These are phyloP conservation scores for Coemansia sp. DNA, from an alignment of 192 early-diverging fungal genomes.

Conservation along the genomic window DNA sequence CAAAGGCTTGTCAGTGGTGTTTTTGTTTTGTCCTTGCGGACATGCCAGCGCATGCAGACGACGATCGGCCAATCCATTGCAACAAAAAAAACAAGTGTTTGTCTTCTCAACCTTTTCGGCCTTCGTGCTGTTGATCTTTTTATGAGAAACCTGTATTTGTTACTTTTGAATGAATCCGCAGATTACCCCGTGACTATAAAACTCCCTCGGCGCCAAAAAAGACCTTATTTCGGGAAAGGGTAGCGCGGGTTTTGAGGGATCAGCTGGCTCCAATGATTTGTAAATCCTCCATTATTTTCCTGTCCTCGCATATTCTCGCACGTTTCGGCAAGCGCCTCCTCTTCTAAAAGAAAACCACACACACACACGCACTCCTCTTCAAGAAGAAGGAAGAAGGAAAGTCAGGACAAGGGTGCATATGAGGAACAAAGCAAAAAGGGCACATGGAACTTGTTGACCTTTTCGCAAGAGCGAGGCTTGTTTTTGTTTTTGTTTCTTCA, in stretches of 20 bases:
- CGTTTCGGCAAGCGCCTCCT: constrained; percentile 4
- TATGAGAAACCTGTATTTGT: neutral
- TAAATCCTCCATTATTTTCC: constrained; percentile 1
- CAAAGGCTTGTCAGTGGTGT: too few relatives aligned
- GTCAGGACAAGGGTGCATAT: constrained; percentile 5
- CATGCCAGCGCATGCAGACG: neutral
- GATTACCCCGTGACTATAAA: neutral
- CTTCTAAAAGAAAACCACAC: constrained; percentile 1
- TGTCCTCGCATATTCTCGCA: neutral
- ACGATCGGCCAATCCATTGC: neutral
- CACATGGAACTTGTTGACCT: constrained; percentile 9
- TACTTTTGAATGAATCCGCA: neutral
- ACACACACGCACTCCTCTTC: too few relatives aligned
- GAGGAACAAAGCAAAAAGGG: constrained; percentile 1
- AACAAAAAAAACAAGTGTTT: neutral
- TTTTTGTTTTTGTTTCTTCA: constrained; percentile 3
- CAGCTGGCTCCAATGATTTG: neutral
- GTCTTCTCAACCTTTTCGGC: neutral
- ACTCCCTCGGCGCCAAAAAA: neutral
- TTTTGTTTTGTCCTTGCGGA: neutral
- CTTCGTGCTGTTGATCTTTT: constrained; percentile 1
- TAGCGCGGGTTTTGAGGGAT: neutral
- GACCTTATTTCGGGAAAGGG: neutral
- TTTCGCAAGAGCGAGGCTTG: constrained; percentile 12
- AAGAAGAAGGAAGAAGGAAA: constrained; percentile 4